phyloP scores from a whole-genome alignment of 768 basidiomycete species.

The Boletus huronensis region DNA sequence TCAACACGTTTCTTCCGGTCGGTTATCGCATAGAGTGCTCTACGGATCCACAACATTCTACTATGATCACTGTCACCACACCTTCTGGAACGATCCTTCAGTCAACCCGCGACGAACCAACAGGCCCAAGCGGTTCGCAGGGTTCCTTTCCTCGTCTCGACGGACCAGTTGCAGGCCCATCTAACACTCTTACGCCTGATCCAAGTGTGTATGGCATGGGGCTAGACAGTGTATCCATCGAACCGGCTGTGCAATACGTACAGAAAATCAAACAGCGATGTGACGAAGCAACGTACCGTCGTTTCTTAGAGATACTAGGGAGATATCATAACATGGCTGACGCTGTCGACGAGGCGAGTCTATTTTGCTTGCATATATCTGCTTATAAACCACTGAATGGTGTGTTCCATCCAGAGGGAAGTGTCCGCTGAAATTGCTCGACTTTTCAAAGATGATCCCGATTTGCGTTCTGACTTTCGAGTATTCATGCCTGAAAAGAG shows the following conservation, averaged over 20 bases:
- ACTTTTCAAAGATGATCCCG: slow-evolving; percentile 73
- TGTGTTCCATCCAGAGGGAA: slow-evolving; percentile 41
- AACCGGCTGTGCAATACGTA: slow-evolving; percentile 89
- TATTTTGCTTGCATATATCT: slow-evolving; percentile 8
- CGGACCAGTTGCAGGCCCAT: slow-evolving; percentile 5
- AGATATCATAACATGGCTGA: slow-evolving; percentile 59
- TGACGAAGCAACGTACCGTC: slow-evolving; percentile 81
- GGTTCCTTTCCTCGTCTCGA: slow-evolving; percentile 31
- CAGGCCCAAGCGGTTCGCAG: slow-evolving; percentile 35
- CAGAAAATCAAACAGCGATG: slow-evolving; percentile 96
- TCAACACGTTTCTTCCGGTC: slow-evolving; percentile 94
- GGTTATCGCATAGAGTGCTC: slow-evolving; percentile 92
- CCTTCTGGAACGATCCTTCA: slow-evolving; percentile 64
- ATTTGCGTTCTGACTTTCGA: slow-evolving; percentile 68
- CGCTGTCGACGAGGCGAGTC: slow-evolving; percentile 54
- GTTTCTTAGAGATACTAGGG: slow-evolving; percentile 74
- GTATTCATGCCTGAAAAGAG: slow-evolving; percentile 69
- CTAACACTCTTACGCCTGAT: slow-evolving; percentile 17
- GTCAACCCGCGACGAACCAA: slow-evolving; percentile 45
- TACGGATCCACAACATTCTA: slow-evolving; percentile 56
- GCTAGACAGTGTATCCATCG: slow-evolving; percentile 48
- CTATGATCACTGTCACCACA: slow-evolving; percentile 74
- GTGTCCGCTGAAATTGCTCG: slow-evolving; percentile 64
- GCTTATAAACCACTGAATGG: neutral
- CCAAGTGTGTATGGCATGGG: slow-evolving; percentile 27